Conservation (phyloP, 495 filamentous ascomycete species). For the Xylaria acuta region DNA sequence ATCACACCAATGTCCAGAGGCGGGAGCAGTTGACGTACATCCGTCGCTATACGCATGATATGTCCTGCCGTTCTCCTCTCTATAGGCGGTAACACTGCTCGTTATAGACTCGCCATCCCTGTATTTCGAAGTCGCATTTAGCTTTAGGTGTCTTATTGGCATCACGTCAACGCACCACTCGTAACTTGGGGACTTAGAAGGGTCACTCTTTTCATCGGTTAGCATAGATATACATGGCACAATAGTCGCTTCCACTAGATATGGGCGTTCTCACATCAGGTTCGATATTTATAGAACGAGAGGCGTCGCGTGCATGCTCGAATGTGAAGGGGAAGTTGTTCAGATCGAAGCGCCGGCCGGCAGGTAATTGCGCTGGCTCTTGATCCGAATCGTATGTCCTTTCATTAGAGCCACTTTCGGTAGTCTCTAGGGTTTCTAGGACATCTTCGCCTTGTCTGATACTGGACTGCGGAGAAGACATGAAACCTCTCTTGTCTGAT, state of each 20-base stretch:
- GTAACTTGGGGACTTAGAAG: slow-evolving; percentile 12
- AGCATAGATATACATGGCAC: background rate
- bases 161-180: slow-evolving; percentile 20
- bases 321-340: slow-evolving; percentile 45
- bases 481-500: slow-evolving; percentile 4
- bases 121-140: background rate
- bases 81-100: slow-evolving; percentile 53
- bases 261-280: slow-evolving; percentile 36
- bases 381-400: background rate
- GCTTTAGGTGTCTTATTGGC: background rate
- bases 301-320: slow-evolving; percentile 37
- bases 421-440: background rate
- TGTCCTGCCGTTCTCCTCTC: slow-evolving; percentile 66
- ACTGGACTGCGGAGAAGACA: slow-evolving; percentile 6
- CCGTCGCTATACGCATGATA: slow-evolving; percentile 64
- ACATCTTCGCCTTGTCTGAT: slow-evolving; percentile 10
- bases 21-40: slow-evolving; percentile 31
- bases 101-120: slow-evolving; percentile 46
- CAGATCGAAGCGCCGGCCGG: slow-evolving; percentile 14
- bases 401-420: background rate
- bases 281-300: slow-evolving; percentile 33
- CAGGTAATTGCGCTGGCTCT: background rate
- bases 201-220: slow-evolving; percentile 14
- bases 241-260: slow-evolving; percentile 12
- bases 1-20: background rate